Evolutionary conservation across 2,329 filamentous ascomycete genomes (phyloP).

Genomic region (Iodosphaeria phyllophila): DNA sequence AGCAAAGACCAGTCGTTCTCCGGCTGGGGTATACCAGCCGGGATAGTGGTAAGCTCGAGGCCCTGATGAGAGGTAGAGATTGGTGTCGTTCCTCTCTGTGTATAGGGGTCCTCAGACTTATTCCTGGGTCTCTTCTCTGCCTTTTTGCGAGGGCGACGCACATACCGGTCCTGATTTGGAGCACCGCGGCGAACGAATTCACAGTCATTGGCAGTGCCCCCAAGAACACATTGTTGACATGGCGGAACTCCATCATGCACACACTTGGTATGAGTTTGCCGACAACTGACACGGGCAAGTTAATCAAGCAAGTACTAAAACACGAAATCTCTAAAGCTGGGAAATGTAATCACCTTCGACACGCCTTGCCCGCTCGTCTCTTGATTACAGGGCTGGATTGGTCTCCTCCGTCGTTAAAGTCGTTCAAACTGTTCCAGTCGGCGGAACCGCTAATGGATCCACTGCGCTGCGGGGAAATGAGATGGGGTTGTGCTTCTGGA

Average conservation of each 20-base stretch:
- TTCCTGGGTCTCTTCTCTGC: constrained; percentile 23
- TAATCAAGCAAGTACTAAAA: constrained; percentile 2
- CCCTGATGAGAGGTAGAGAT: too few species aligned
- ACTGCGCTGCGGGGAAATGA: too few species aligned
- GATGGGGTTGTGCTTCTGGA: too few species aligned
- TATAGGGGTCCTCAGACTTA: too few species aligned
- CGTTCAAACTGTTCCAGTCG: too few species aligned
- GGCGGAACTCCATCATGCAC: constrained; percentile 29
- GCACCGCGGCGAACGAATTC: constrained; percentile 25
- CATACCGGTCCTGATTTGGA: constrained; percentile 33
- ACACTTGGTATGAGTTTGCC: constrained; percentile 37
- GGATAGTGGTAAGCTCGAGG: too few species aligned
- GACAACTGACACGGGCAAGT: constrained; percentile 21
- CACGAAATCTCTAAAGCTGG: neutral
- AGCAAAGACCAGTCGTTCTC: constrained; percentile 31
- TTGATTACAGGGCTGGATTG: constrained; percentile 21
- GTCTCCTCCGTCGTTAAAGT: too few species aligned
- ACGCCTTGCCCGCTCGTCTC: constrained; percentile 31
- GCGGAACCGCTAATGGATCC: too few species aligned
- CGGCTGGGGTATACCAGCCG: too few species aligned
- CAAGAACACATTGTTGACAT: constrained; percentile 30
- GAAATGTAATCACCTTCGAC: constrained; percentile 29
- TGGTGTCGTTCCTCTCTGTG: constrained; percentile 8
- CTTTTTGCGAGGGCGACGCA: constrained; percentile 33
- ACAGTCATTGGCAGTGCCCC: constrained; percentile 32